These are phyloP conservation scores for Globisporangium canariense DNA, from an alignment of 352 stramenopile genomes.

Conservation along the genomic window DNA sequence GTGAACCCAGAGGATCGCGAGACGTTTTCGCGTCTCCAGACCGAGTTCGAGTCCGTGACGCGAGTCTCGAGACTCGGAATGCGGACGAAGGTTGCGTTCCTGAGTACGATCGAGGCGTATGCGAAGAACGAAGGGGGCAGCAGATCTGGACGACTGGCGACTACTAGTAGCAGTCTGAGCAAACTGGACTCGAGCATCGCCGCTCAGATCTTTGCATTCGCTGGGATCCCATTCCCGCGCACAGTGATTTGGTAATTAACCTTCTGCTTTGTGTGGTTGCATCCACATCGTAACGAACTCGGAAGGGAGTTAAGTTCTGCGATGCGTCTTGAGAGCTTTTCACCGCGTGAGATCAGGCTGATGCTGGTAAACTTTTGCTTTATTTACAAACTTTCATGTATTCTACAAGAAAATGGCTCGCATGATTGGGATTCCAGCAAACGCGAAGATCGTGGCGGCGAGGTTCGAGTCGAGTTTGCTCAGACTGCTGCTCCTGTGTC, in stretches of 20 bases:
- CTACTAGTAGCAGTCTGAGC: background rate
- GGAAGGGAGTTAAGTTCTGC: background rate
- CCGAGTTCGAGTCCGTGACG: slow-evolving; percentile 10
- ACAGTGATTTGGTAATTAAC: background rate
- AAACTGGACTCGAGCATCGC: slow-evolving; percentile 6
- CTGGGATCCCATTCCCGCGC: slow-evolving; percentile 8
- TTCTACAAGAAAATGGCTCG: background rate
- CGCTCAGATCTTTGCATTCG: slow-evolving; percentile 4
- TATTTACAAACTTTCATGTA: background rate
- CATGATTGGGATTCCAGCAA: background rate
- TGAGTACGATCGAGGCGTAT: slow-evolving; percentile 26
- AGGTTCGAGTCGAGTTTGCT: background rate
- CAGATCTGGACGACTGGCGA: too few relatives aligned
- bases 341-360: too few relatives aligned
- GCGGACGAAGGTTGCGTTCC: slow-evolving; percentile 21
- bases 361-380: background rate
- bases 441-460: background rate
- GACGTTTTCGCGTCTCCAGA: slow-evolving; percentile 9
- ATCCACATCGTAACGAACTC: too few relatives aligned
- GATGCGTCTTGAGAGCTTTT: background rate
- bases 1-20: background rate
- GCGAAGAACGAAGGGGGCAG: background rate
- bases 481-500: background rate
- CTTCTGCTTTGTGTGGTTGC: background rate
- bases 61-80: slow-evolving; percentile 13